phyloP scores from a whole-genome alignment of 345 rosid genomes.

The sweet orange (Citrus sinensis) region DVS_A1.0 CM039169.1:4095501-4096000 shows the following conservation, averaged over 20 bases:
- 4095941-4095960: too few relatives aligned
- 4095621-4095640: slow-evolving; percentile 37
- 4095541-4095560: slow-evolving; percentile 31
- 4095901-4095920: too few relatives aligned
- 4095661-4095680: background rate
- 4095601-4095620: slow-evolving; percentile 26
- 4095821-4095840: too few relatives aligned
- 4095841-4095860: too few relatives aligned
- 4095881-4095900: too few relatives aligned
- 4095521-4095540: slow-evolving; percentile 37
- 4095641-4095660: slow-evolving; percentile 27
- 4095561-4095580: slow-evolving; percentile 11
- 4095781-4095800: too few relatives aligned
- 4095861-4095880: too few relatives aligned
- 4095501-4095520: slow-evolving; percentile 15
- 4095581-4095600: slow-evolving; percentile 12
- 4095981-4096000: too few relatives aligned
- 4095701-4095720: background rate
- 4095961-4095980: too few relatives aligned
- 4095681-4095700: background rate
- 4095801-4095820: too few relatives aligned
- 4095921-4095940: too few relatives aligned
- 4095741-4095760: background rate
- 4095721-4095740: background rate
- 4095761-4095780: too few relatives aligned